A percentile compares a stretch with the other conserved stretches of the same genome.
These are phyloP conservation scores for Plectosphaerella sp. DNA, from an alignment of 2,329 filamentous ascomycete species.

Conservation along the genomic window DNA sequence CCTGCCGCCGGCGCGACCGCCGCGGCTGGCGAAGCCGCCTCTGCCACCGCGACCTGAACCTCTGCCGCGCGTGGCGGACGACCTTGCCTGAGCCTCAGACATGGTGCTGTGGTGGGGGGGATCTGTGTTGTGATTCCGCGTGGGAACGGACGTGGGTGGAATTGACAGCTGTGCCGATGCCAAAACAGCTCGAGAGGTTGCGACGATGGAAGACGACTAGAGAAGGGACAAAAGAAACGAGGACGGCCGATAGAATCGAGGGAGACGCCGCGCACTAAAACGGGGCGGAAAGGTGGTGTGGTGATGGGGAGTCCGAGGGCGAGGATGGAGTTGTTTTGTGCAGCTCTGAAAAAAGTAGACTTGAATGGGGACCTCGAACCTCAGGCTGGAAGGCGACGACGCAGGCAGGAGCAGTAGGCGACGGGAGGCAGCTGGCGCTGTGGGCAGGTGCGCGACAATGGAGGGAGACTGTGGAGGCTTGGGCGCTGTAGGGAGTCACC, in stretches of 20 bases:
- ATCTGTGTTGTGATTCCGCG: constrained; percentile 10
- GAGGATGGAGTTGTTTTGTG: constrained; percentile 12
- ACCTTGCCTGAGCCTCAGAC: constrained; percentile 91
- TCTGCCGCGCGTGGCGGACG: constrained; percentile 81
- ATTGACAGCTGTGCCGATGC: constrained; percentile 11
- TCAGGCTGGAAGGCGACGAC: background rate
- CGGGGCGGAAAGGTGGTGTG: constrained; percentile 15
- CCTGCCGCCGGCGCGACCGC: constrained; percentile 58
- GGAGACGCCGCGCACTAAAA: constrained; percentile 15
- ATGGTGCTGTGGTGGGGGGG: constrained; percentile 44
- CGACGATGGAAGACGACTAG: constrained; percentile 19
- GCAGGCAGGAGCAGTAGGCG: background rate
- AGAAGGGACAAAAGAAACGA: constrained; percentile 14
- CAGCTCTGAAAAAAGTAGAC: constrained; percentile 12
- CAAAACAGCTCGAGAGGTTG: constrained; percentile 12
- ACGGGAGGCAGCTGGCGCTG: background rate
- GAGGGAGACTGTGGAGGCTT: constrained; percentile 11
- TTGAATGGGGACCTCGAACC: constrained; percentile 1
- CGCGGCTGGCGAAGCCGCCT: constrained; percentile 69
- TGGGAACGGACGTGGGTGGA: constrained; percentile 7
- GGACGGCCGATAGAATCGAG: background rate
- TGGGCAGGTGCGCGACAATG: constrained; percentile 15
- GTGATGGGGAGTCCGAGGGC: constrained; percentile 15
- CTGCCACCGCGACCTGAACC: constrained; percentile 83
- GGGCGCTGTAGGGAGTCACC: background rate